phyloP scores from a whole-genome alignment of 2,329 filamentous ascomycete genomes.

The Fusarium sp. region DNA sequence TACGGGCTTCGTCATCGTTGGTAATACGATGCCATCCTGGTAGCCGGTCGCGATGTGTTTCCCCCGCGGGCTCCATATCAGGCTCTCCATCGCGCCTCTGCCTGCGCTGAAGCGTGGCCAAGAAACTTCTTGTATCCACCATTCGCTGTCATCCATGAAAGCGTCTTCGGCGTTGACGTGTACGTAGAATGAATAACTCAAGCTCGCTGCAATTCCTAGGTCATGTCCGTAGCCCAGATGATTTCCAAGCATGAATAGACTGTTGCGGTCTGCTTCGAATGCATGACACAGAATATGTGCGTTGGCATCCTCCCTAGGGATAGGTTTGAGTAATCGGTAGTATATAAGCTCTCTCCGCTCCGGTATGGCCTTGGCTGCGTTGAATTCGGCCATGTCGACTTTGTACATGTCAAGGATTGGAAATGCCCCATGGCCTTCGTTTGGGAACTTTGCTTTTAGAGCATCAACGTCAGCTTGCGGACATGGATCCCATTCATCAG shows the following conservation, averaged over 20 bases:
- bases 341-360: constrained; percentile 65
- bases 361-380: constrained; percentile 58
- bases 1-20: constrained; percentile 20
- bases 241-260: constrained; percentile 66
- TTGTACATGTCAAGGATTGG: constrained; percentile 69
- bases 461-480: constrained; percentile 64
- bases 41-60: constrained; percentile 69
- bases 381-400: constrained; percentile 66
- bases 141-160: constrained; percentile 63
- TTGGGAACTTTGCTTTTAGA: constrained; percentile 56
- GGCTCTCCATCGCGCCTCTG: constrained; percentile 63
- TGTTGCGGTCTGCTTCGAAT: constrained; percentile 68
- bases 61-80: constrained; percentile 69
- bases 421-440: constrained; percentile 60
- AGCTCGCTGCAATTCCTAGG: constrained; percentile 60
- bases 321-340: constrained; percentile 64
- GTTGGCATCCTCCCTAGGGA: constrained; percentile 60
- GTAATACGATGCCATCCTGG: constrained; percentile 65
- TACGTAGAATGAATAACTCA: constrained; percentile 68
- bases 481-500: constrained; percentile 61
- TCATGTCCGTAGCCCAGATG: constrained; percentile 63
- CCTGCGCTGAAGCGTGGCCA: constrained; percentile 65
- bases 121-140: constrained; percentile 69
- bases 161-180: constrained; percentile 66
- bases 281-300: constrained; percentile 65